Evolutionary conservation across 352 stramenopile genomes (phyloP).

Genomic region (Phytophthora sansomeana): DNA sequence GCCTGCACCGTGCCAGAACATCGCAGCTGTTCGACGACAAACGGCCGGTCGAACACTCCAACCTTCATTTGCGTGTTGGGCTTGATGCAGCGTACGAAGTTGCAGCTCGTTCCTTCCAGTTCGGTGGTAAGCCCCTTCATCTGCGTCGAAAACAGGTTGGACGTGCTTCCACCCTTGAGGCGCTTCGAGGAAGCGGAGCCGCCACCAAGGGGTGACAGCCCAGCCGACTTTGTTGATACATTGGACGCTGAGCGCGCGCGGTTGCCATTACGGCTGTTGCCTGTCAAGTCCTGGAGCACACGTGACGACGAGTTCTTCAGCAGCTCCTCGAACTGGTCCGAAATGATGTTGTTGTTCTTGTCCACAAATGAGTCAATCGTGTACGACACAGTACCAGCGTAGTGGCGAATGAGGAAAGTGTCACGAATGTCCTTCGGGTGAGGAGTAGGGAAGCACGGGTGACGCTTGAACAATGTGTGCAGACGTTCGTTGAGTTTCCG

Average conservation of each 20-base stretch:
- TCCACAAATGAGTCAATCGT: slow-evolving; percentile 88
- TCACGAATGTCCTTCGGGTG: slow-evolving; percentile 88
- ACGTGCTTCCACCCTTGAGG: slow-evolving; percentile 71
- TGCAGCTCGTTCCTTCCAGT: slow-evolving; percentile 88
- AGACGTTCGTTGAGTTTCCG: slow-evolving; percentile 88
- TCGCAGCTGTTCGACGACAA: slow-evolving; percentile 78
- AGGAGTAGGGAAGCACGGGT: slow-evolving; percentile 83
- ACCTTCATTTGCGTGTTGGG: slow-evolving; percentile 95
- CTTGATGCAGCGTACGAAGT: slow-evolving; percentile 97
- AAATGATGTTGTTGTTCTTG: slow-evolving; percentile 94
- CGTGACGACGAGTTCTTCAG: slow-evolving; percentile 81
- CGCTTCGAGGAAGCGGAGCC: slow-evolving; percentile 66
- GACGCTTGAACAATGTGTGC: slow-evolving; percentile 84
- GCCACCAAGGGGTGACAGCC: slow-evolving; percentile 33
- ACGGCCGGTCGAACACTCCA: slow-evolving; percentile 79
- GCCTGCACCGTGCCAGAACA: slow-evolving; percentile 81
- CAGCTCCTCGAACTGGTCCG: slow-evolving; percentile 89
- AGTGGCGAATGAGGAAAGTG: slow-evolving; percentile 88
- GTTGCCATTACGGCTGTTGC: slow-evolving; percentile 48
- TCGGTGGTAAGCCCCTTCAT: slow-evolving; percentile 87
- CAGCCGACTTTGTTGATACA: slow-evolving; percentile 57
- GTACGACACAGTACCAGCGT: slow-evolving; percentile 87
- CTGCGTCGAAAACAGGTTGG: slow-evolving; percentile 83
- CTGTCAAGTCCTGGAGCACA: slow-evolving; percentile 75
- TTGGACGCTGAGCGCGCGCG: slow-evolving; percentile 52